Conservation (phyloP, 2,329 filamentous ascomycete species). For the Colletotrichum salicis region DNA sequence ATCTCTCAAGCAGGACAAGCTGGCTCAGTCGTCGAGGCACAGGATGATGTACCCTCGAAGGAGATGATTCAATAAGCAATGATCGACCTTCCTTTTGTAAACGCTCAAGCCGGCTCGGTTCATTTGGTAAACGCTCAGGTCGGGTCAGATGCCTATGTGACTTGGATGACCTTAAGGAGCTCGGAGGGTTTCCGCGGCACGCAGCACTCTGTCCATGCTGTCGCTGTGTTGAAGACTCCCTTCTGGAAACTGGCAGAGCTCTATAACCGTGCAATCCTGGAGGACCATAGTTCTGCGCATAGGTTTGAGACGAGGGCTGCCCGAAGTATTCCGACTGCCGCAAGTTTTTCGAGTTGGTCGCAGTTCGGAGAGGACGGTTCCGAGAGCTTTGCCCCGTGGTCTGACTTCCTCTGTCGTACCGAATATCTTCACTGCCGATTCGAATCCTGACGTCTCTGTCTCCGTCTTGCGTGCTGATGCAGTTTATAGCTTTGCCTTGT, state of each 20-base stretch:
- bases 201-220: neutral
- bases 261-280: neutral
- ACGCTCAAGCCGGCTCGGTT: neutral
- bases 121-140: conserved; percentile 6
- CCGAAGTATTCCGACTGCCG: neutral
- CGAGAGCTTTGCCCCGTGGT: neutral
- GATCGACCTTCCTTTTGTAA: neutral
- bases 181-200: neutral
- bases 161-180: neutral
- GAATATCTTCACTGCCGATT: conserved; percentile 33
- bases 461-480: neutral
- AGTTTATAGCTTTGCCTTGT: neutral
- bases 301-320: neutral
- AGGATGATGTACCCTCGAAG: conserved; percentile 28
- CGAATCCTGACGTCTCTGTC: conserved; percentile 22
- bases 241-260: neutral
- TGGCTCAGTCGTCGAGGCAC: conserved; percentile 31
- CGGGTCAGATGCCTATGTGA: neutral
- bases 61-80: conserved; percentile 18
- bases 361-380: neutral
- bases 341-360: neutral
- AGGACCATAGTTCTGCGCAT: neutral
- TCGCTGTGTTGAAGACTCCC: neutral
- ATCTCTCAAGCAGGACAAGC: neutral
- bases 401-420: neutral